These are phyloP conservation scores for Chlamydomonas reinhardtii DNA, from an alignment of 163 green algal species.

Conservation along the genomic window DNA sequence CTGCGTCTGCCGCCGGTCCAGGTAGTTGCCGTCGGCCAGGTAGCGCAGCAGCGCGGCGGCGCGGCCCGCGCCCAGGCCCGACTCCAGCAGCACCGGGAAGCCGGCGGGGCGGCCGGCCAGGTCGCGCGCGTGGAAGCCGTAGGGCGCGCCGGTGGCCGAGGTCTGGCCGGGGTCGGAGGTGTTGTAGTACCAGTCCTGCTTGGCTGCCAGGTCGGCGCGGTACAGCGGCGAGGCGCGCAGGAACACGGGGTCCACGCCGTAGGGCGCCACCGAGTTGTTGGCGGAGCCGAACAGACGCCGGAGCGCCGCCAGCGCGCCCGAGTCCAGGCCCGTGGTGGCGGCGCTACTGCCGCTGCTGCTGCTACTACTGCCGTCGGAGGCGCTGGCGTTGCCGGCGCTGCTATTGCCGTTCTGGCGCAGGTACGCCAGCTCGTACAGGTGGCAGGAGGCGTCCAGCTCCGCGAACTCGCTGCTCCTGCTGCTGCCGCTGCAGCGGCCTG, in stretches of 20 bases:
- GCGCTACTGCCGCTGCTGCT: too few species aligned
- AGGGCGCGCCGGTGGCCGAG: conserved; percentile 44
- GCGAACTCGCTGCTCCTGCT: not conserved
- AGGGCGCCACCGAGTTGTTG: conserved; percentile 35
- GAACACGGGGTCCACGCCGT: conserved; percentile 61
- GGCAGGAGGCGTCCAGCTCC: conserved; percentile 30
- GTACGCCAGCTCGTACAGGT: conserved; percentile 19
- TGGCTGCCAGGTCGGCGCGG: conserved; percentile 40
- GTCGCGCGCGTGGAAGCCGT: conserved; percentile 46
- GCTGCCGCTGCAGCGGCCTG: too few species aligned
- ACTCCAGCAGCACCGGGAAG: conserved; percentile 62
- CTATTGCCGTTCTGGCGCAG: not conserved
- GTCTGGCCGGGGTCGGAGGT: conserved; percentile 27
- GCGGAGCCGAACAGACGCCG: conserved; percentile 16
- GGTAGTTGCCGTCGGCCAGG: conserved; percentile 65
- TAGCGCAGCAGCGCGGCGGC: conserved; percentile 36
- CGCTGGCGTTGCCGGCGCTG: too few species aligned
- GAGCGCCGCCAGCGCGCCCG: not conserved
- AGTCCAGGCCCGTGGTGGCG: too few species aligned
- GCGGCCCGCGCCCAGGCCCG: not conserved
- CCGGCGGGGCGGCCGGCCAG: conserved; percentile 52
- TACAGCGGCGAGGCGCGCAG: conserved; percentile 56
- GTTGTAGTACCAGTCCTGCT: conserved; percentile 58
- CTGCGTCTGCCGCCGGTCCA: conserved; percentile 49
- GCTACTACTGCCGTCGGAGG: not conserved